These are phyloP conservation scores for Phytopythium mirpurense DNA, from an alignment of 352 stramenopile species.

Conservation along the genomic window DNA sequence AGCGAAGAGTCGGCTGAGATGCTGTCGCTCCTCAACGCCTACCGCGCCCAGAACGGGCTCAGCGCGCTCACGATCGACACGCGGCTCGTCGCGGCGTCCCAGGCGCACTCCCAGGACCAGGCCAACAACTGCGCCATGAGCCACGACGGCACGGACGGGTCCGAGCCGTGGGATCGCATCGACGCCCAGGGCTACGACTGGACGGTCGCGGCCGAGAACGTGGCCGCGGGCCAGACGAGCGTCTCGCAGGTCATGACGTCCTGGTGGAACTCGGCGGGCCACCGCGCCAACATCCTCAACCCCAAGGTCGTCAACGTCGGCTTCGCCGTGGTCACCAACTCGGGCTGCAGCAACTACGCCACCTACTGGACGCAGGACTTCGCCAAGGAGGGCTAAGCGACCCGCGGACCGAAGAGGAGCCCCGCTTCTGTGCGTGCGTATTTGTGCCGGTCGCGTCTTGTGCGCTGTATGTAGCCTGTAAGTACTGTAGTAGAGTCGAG, in stretches of 20 bases:
- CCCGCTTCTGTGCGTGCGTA: background rate
- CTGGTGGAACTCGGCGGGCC: conserved; percentile 41
- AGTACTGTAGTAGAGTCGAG: conserved; percentile 1
- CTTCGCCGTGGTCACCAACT: conserved; percentile 22
- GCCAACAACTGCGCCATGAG: conserved; percentile 32
- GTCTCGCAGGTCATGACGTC: conserved; percentile 35
- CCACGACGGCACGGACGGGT: conserved; percentile 28
- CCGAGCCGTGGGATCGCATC: conserved; percentile 23
- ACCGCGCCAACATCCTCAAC: conserved; percentile 39
- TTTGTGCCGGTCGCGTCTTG: background rate
- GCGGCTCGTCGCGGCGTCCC: conserved; percentile 9
- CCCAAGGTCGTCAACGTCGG: conserved; percentile 26
- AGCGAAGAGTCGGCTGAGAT: conserved; percentile 17
- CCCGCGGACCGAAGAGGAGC: background rate
- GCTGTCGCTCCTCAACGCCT: conserved; percentile 30
- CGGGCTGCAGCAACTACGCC: conserved; percentile 26
- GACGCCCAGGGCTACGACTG: conserved; percentile 35
- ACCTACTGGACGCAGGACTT: conserved; percentile 68
- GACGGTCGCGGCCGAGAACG: conserved; percentile 34
- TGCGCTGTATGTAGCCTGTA: background rate
- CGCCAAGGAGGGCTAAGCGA: conserved; percentile 9
- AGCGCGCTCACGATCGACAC: conserved; percentile 23
- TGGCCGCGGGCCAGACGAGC: conserved; percentile 32
- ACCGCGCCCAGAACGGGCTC: conserved; percentile 28
- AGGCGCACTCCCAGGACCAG: conserved; percentile 25